These are phyloP conservation scores for Melampsora americana DNA, from an alignment of 1,284 basidiomycete genomes.

Conservation along the genomic window DNA sequence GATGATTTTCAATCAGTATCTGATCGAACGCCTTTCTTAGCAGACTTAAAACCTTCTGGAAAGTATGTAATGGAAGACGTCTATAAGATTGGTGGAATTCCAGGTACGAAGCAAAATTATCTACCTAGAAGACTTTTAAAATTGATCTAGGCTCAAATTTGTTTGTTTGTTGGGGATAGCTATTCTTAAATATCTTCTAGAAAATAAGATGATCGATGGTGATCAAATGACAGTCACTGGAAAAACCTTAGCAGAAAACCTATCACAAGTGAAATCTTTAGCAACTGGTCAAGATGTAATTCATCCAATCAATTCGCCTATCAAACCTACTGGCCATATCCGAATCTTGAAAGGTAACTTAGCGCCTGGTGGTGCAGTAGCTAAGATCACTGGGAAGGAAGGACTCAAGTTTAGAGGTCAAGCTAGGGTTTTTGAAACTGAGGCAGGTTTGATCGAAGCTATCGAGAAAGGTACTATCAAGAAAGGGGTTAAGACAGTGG, in stretches of 20 bases:
- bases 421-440: slow-evolving; percentile 56
- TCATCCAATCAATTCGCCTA: slow-evolving; percentile 75
- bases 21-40: slow-evolving; percentile 79
- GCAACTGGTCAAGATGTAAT: slow-evolving; percentile 71
- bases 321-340: slow-evolving; percentile 81
- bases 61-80: slow-evolving; percentile 88
- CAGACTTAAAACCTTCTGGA: slow-evolving; percentile 83
- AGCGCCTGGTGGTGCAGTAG: slow-evolving; percentile 69
- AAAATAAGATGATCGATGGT: slow-evolving; percentile 77
- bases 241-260: slow-evolving; percentile 78
- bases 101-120: slow-evolving; percentile 51
- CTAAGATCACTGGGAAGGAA: slow-evolving; percentile 95
- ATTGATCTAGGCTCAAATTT: not conserved
- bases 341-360: slow-evolving; percentile 84
- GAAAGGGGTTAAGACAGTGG: slow-evolving; percentile 73
- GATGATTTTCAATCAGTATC: slow-evolving; percentile 84
- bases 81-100: slow-evolving; percentile 81
- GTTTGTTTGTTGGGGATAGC: slow-evolving; percentile 58
- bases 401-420: slow-evolving; percentile 76
- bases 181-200: slow-evolving; percentile 73
- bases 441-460: slow-evolving; percentile 77
- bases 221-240: slow-evolving; percentile 83
- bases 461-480: slow-evolving; percentile 80
- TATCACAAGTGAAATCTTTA: slow-evolving; percentile 69
- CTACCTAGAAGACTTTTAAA: not conserved